phyloP scores from a whole-genome alignment of 1,284 basidiomycete species.

The Fomitopsis betulina region DNA sequence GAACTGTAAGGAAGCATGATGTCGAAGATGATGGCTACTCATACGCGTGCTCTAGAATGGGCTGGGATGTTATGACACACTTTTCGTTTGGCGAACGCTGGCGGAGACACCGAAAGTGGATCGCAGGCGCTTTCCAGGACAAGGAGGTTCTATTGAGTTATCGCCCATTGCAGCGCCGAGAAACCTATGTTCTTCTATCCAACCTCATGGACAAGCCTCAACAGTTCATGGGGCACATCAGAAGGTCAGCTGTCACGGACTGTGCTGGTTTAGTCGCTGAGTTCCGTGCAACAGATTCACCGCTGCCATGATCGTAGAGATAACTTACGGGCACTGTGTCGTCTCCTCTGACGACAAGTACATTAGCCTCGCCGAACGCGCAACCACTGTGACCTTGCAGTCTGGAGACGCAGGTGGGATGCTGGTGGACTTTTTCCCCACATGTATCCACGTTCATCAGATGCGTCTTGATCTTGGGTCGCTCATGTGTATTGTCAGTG shows the following conservation, averaged over 20 bases:
- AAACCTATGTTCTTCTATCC: slow-evolving; percentile 12
- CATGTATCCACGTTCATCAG: slow-evolving; percentile 33
- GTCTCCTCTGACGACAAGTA: slow-evolving; percentile 24
- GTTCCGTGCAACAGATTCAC: slow-evolving; percentile 13
- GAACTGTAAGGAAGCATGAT: slow-evolving; percentile 9
- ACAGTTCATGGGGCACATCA: slow-evolving; percentile 12
- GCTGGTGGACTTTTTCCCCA: slow-evolving; percentile 53
- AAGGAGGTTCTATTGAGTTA: slow-evolving; percentile 13
- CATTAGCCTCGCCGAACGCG: slow-evolving; percentile 37
- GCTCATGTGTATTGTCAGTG: slow-evolving; percentile 16
- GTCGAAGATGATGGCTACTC: neutral
- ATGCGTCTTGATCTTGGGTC: neutral
- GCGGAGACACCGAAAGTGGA: slow-evolving; percentile 20
- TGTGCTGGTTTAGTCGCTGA: neutral
- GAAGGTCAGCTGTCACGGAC: slow-evolving; percentile 8
- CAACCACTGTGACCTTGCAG: slow-evolving; percentile 42
- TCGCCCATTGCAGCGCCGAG: slow-evolving; percentile 12
- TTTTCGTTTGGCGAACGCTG: slow-evolving; percentile 19
- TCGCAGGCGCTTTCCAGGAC: slow-evolving; percentile 17
- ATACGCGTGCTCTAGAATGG: slow-evolving; percentile 11
- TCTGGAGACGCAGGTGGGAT: slow-evolving; percentile 48
- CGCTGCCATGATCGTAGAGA: slow-evolving; percentile 39
- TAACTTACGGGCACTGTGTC: slow-evolving; percentile 26
- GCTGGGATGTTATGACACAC: slow-evolving; percentile 18
- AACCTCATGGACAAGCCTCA: slow-evolving; percentile 13